Evolutionary conservation across 768 basidiomycete genomes (phyloP), one percentile per base, ranked within the genome.

Genomic region (Lactifluus subvellereus): DNA sequence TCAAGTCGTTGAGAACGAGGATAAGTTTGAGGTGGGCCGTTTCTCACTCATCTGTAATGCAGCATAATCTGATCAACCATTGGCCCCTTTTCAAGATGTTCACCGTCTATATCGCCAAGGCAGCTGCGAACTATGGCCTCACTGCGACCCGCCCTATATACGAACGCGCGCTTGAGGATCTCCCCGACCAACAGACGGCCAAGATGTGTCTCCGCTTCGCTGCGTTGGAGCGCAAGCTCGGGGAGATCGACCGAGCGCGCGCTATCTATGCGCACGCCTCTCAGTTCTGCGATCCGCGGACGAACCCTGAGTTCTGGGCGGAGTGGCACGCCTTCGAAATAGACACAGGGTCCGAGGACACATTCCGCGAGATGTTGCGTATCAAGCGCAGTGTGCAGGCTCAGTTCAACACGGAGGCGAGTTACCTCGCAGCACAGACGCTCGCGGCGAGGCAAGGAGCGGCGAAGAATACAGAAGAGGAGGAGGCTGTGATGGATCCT

Each of bases 261-360:
- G 89, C 94, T 2, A 89, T 98, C 67, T 98, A 96, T 69, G 96
- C 94, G 2, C 96, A 98, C 71, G 96, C 97, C 0, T 94, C 92
- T 20, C 97, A 99, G 71, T 98, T 99, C 82, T 99, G 96, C 74
- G 96, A 98, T 72, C 96, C 96, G 13, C 84, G 96, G 18, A 84
- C 89, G 65, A 85, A 90, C 72, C 88, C 94, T 40, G 85, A 87
- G 63, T 98, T 98, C 81, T 98, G 97, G 97, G 75, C 81, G 35
- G 93, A 97, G 72, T 98, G 97, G 97, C 94, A 98, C 73, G 80
- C 80, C 55, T 99, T 98, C 77, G 97, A 99, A 76, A 93, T 98
- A 70, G 97, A 98, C 73, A 97, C 94, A 2, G 97, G 97, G 1
- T 96, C 93, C 2, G 97, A 99, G 74, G 97, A 99, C 72, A 99